Base-by-base conservation (phyloP, 1,284 basidiomycete genomes). In the Tremellales sp. region DNA sequence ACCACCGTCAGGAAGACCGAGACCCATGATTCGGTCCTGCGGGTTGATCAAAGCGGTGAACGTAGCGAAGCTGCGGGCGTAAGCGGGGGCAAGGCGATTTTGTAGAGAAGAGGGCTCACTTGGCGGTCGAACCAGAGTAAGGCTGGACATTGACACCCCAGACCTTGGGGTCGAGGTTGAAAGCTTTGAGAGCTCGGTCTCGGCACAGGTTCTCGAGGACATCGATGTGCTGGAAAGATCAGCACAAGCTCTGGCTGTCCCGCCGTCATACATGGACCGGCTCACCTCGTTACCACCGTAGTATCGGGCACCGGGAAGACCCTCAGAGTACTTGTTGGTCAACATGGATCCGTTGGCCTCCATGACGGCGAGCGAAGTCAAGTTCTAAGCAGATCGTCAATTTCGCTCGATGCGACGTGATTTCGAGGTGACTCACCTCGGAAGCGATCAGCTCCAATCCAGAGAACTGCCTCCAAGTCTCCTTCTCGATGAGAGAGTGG, bases 61-160 rank as follows among this genome's bases (percentile, higher is more conserved):
- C 43, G 93, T 89, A 56, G 94, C 96, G 71, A 98, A 99, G 84
- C 87, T 94, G 64, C 17, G 21, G 13, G 27, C n/a, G 40, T 40
- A 23, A 40, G 39, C 22, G 33, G 19, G 31, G 36, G 41, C 19
- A 11, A 36, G 27, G 25, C 3, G 26, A 26, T 31, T 25, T 6
- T 43, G 12, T 25, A n/a, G 22, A 17, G 4, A 35, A 10, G 19
- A 15, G 46, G 51, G 72, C 82, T 51, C 69, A 87, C 86, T 92
- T 92, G 66, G 87, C 87, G 46, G 88, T 93, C 81, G 86, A 83
- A 63, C 89, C 93, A 66, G 92, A 97, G 80, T 98, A 99, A 17
- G 96, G 96, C 78, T 99, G 96, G 56, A 99, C 96, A 73, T 98
- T 98, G 76, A 98, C 93, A 66, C 96, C 94, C 96, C 96, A 98